A percentile compares a stretch with the other conserved stretches of the same genome.
phyloP scores from a whole-genome alignment of 768 basidiomycete genomes.

The Serendipita sp. region DNA sequence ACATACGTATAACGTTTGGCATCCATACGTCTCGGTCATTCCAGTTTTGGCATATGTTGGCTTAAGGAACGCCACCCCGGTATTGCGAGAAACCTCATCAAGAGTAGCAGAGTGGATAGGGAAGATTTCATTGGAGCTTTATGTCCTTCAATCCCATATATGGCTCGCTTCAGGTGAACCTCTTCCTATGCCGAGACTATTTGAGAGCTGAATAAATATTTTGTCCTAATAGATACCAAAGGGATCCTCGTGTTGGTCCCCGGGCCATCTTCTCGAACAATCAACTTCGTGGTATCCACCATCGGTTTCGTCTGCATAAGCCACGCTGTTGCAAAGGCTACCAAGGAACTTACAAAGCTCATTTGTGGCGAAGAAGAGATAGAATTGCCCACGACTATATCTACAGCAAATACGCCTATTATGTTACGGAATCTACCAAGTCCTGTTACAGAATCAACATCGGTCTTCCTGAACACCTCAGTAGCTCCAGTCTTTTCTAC shows the following conservation, averaged over 20 bases:
- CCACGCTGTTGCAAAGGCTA: slow-evolving; percentile 60
- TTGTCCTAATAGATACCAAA: slow-evolving; percentile 37
- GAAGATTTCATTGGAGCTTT: slow-evolving; percentile 77
- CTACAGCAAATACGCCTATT: slow-evolving; percentile 13
- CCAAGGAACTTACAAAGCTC: slow-evolving; percentile 45
- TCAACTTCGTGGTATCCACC: slow-evolving; percentile 64
- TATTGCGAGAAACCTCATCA: slow-evolving; percentile 54
- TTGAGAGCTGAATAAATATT: not conserved
- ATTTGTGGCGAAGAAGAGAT: slow-evolving; percentile 21
- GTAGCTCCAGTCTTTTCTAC: too few species aligned
- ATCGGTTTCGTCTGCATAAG: slow-evolving; percentile 67
- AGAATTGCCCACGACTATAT: slow-evolving; percentile 10
- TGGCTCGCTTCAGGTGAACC: slow-evolving; percentile 47
- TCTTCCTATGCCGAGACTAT: not conserved
- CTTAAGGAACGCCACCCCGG: slow-evolving; percentile 58
- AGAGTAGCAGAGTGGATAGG: slow-evolving; percentile 66
- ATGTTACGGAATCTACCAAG: slow-evolving; percentile 5
- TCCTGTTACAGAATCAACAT: not conserved
- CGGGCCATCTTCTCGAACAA: slow-evolving; percentile 49
- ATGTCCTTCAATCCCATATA: slow-evolving; percentile 77
- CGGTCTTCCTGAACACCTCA: not conserved
- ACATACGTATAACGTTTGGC: slow-evolving; percentile 73
- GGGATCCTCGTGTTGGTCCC: slow-evolving; percentile 67
- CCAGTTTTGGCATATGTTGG: slow-evolving; percentile 62
- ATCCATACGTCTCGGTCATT: slow-evolving; percentile 63